Conservation (phyloP, 768 basidiomycete species). For the Calocera cornea region DNA sequence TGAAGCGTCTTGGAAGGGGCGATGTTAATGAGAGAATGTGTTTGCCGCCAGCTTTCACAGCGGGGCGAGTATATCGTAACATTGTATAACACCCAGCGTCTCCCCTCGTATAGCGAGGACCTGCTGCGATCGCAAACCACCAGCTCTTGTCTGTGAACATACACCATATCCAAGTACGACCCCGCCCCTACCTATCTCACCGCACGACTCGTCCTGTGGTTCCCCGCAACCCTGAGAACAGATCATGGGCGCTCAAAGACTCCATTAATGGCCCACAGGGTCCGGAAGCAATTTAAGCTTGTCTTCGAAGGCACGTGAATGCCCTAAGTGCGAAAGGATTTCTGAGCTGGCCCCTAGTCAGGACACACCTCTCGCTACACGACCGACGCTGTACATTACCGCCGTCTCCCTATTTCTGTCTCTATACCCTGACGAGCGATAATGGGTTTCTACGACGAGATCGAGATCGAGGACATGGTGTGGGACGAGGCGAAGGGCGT, state of each 20-base stretch:
- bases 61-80: too few relatives aligned
- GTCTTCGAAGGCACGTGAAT: neutral
- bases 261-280: neutral
- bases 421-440: neutral
- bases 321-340: neutral
- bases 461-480: conserved; percentile 92
- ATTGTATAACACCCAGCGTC: too few relatives aligned
- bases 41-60: too few relatives aligned
- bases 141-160: too few relatives aligned
- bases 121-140: too few relatives aligned
- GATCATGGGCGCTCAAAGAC: neutral
- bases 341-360: neutral
- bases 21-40: neutral
- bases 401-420: neutral
- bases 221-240: neutral
- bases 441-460: conserved; percentile 78
- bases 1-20: neutral
- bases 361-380: neutral
- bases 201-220: neutral
- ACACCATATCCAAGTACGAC: too few relatives aligned
- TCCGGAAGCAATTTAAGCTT: neutral
- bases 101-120: too few relatives aligned
- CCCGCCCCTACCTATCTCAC: neutral
- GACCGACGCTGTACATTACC: neutral
- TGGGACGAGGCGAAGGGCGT: conserved; percentile 74